Evolutionary conservation across 116 monocot species (phyloP).

Genomic region (Papilionanthe hybrid): DNA sequence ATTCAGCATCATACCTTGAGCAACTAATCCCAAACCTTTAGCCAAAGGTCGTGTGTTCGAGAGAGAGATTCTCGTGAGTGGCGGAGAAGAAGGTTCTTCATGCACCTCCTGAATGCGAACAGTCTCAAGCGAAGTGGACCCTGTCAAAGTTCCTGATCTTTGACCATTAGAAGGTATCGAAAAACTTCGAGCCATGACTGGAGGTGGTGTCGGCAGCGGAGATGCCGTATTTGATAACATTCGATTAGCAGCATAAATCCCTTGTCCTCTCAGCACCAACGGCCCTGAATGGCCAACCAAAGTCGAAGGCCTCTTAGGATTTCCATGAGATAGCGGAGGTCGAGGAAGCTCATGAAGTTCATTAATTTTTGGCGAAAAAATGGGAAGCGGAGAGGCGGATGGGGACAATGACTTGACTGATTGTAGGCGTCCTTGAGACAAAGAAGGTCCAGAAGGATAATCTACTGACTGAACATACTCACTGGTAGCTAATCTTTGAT

Average conservation of each 20-base stretch:
- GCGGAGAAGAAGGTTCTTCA: constrained; percentile 38
- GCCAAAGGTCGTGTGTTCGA: constrained; percentile 6
- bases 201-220: constrained; percentile 73
- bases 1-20: background rate
- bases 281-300: constrained; percentile 77
- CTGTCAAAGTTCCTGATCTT: constrained; percentile 29
- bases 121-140: constrained; percentile 29
- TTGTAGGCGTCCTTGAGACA: constrained; percentile 7
- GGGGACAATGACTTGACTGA: constrained; percentile 23
- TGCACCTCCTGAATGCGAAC: constrained; percentile 13
- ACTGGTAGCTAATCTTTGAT: constrained; percentile 6
- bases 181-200: constrained; percentile 69
- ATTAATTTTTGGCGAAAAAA: constrained; percentile 47
- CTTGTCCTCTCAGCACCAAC: constrained; percentile 40
- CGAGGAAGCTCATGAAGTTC: constrained; percentile 87
- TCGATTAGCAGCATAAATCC: constrained; percentile 24
- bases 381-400: constrained; percentile 33
- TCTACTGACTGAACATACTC: constrained; percentile 15
- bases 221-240: constrained; percentile 48
- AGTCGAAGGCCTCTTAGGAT: constrained; percentile 23
- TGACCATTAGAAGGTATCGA: constrained; percentile 73
- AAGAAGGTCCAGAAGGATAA: constrained; percentile 14
- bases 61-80: constrained; percentile 38
- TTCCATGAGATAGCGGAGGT: constrained; percentile 40
- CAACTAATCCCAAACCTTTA: background rate